Evolutionary conservation across 305 asterid genomes (phyloP).

Genomic region (Fraxinus velutina): DNA sequence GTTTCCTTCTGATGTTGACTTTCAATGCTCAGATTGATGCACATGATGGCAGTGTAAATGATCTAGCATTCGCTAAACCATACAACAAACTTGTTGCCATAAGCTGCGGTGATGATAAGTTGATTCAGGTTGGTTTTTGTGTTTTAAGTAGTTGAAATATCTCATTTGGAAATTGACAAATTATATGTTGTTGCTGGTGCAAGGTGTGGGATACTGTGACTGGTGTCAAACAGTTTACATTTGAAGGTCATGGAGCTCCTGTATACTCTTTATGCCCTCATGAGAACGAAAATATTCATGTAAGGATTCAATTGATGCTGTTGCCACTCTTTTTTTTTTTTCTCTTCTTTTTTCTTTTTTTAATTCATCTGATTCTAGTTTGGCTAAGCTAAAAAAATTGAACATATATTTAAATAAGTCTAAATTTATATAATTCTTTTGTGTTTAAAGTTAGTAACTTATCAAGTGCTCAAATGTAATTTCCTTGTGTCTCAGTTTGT

Average conservation of each 20-base stretch:
- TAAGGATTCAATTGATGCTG: background rate
- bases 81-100: slow-evolving; percentile 35
- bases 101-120: slow-evolving; percentile 71
- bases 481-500: slow-evolving; percentile 37
- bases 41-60: slow-evolving; percentile 61
- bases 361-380: background rate
- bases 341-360: background rate
- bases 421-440: background rate
- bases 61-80: slow-evolving; percentile 55
- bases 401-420: background rate
- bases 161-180: slow-evolving; percentile 19
- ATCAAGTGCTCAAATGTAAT: background rate
- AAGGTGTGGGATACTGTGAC: slow-evolving; percentile 57
- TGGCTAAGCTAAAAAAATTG: background rate
- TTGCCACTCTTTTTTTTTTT: too few relatives aligned
- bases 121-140: slow-evolving; percentile 42
- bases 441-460: background rate
- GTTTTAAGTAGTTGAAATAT: background rate
- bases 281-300: slow-evolving; percentile 34
- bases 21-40: slow-evolving; percentile 50
- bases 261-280: slow-evolving; percentile 63
- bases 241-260: slow-evolving; percentile 59
- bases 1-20: slow-evolving; percentile 12
- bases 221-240: slow-evolving; percentile 54
- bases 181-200: slow-evolving; percentile 7